Conservation (phyloP, 2,329 filamentous ascomycete species). For the Graphilbum fragrans region DNA sequence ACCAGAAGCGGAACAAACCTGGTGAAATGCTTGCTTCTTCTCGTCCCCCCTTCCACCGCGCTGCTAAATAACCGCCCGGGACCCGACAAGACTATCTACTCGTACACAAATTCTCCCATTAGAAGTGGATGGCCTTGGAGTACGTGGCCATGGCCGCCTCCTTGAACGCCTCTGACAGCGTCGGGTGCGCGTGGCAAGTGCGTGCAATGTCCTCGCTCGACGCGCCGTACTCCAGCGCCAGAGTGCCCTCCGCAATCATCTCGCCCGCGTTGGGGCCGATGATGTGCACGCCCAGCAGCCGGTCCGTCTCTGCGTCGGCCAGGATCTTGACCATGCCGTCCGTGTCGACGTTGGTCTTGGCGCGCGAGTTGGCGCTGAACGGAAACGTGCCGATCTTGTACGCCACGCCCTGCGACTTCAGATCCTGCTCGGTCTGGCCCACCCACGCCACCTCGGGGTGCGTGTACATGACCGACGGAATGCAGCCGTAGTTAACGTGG, state of each 20-base stretch:
- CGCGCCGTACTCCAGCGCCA: constrained; percentile 93
- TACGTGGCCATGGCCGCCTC: constrained; percentile 98
- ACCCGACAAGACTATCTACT: neutral
- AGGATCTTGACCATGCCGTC: constrained; percentile 97
- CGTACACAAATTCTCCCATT: constrained; percentile 18
- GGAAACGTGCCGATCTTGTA: constrained; percentile 93
- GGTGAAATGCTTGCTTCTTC: too few species aligned
- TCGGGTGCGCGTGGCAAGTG: constrained; percentile 94
- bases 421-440: constrained; percentile 90
- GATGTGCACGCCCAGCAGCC: constrained; percentile 92
- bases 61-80: too few species aligned
- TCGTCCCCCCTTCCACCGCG: too few species aligned
- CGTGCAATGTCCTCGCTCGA: constrained; percentile 89
- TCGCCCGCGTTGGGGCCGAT: constrained; percentile 92
- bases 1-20: too few species aligned
- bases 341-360: constrained; percentile 95
- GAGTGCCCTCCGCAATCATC: constrained; percentile 96
- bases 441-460: constrained; percentile 98
- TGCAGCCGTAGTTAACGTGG: constrained; percentile 97
- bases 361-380: constrained; percentile 94
- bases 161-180: constrained; percentile 95
- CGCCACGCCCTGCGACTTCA: constrained; percentile 80
- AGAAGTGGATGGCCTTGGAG: constrained; percentile 92
- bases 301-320: constrained; percentile 89
- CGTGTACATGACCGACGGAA: constrained; percentile 99